A percentile compares a stretch with the other conserved stretches of the same genome.
Evolutionary conservation across 2,329 filamentous ascomycete species (phyloP).

Genomic region (Sporothrix variecibatus): DNA sequence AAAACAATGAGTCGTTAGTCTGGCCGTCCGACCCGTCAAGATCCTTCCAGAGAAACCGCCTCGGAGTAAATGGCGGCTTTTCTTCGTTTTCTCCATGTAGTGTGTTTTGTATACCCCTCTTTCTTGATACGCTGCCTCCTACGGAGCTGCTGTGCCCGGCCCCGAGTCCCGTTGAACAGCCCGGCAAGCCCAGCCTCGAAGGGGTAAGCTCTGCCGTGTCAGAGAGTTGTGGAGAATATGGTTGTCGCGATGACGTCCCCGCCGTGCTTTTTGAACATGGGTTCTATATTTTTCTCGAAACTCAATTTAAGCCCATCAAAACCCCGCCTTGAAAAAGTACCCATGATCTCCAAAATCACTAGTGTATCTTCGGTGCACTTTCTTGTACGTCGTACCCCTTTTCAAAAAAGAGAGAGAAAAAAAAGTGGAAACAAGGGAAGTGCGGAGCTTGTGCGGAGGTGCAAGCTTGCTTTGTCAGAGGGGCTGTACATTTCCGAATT

Average conservation of each 20-base stretch:
- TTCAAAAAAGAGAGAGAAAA: not conserved
- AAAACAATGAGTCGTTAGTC: not conserved
- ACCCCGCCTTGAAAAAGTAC: not conserved
- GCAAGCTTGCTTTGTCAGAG: not conserved
- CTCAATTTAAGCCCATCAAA: not conserved
- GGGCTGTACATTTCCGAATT: conserved; percentile 10
- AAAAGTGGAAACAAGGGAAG: not conserved
- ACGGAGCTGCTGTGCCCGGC: not conserved
- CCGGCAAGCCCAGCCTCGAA: not conserved
- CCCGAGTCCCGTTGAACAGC: not conserved
- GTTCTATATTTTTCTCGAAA: not conserved
- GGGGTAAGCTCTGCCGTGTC: conserved; percentile 13
- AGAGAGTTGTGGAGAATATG: not conserved
- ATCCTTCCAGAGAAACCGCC: not conserved
- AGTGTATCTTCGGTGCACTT: not conserved
- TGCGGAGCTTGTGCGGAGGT: not conserved
- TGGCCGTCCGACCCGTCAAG: not conserved
- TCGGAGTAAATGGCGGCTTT: not conserved
- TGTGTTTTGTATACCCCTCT: not conserved
- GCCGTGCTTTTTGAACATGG: not conserved
- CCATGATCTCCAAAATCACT: conserved; percentile 4
- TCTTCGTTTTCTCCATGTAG: not conserved
- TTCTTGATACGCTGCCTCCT: not conserved
- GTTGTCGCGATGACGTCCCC: not conserved
- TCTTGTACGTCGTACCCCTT: too few species aligned